Percentiles rank a stretch among this genome's conserved stretches.
Conservation (phyloP, 2,329 filamentous ascomycete genomes). For the Aspergillus fructus region DNA sequence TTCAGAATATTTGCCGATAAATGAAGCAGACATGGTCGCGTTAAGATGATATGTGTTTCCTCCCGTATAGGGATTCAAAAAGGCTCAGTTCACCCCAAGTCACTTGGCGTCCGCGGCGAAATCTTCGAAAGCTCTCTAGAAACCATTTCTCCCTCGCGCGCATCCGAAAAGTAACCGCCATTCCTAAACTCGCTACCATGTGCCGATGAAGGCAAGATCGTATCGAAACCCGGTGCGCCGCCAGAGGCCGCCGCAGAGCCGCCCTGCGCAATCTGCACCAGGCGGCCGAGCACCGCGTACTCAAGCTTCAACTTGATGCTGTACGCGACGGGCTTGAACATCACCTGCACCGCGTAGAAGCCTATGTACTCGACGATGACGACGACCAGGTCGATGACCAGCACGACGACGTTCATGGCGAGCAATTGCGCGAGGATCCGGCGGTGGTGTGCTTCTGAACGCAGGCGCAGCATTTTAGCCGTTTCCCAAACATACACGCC, state of each 20-base stretch:
- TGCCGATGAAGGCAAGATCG: too few relatives aligned
- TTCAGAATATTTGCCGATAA: too few relatives aligned
- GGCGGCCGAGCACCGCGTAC: conserved; percentile 52
- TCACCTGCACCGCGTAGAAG: conserved; percentile 40
- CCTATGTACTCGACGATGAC: conserved; percentile 42
- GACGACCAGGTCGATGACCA: conserved; percentile 46
- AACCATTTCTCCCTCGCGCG: too few relatives aligned
- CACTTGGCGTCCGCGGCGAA: too few relatives aligned
- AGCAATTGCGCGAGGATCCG: conserved; percentile 47
- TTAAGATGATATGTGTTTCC: too few relatives aligned
- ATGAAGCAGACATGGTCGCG: too few relatives aligned
- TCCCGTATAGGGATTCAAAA: too few relatives aligned
- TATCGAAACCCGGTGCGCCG: too few relatives aligned
- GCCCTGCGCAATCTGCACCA: conserved; percentile 28
- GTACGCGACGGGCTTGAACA: conserved; percentile 40
- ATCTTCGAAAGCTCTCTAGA: too few relatives aligned
- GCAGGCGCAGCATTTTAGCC: conserved; percentile 41
- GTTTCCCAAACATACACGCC: conserved; percentile 51
- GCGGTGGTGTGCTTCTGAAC: conserved; percentile 18
- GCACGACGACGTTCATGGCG: conserved; percentile 48
- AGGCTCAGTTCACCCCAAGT: too few relatives aligned
- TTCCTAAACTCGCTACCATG: too few relatives aligned
- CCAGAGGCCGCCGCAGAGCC: neutral
- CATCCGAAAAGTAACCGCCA: too few relatives aligned
- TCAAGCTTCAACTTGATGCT: conserved; percentile 53